These are phyloP conservation scores for Phialophora tarda DNA, from an alignment of 2,329 filamentous ascomycete species.

Conservation along the genomic window DNA sequence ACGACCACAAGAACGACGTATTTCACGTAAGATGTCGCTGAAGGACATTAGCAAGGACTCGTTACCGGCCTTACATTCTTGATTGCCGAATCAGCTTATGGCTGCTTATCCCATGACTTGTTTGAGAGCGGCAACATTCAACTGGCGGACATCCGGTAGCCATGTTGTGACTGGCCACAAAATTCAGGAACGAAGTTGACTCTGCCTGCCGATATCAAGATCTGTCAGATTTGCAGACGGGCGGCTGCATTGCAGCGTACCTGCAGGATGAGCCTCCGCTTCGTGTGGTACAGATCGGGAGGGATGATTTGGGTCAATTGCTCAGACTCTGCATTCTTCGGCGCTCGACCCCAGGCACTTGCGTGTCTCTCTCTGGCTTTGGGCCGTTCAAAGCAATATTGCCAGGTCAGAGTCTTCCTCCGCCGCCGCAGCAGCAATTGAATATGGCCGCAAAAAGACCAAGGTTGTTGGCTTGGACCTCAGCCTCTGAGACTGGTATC, in stretches of 20 bases:
- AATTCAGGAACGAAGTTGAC: neutral
- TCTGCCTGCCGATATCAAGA: conserved; percentile 5
- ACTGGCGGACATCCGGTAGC: neutral
- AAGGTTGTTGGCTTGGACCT: neutral
- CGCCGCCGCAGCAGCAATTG: neutral
- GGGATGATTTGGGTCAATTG: neutral
- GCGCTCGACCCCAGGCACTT: neutral
- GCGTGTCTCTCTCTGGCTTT: neutral
- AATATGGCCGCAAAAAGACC: neutral
- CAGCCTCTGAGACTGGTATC: neutral
- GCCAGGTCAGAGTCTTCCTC: neutral
- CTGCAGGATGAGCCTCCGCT: conserved; percentile 13
- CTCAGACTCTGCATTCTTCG: neutral
- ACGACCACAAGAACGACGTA: neutral
- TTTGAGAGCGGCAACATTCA: neutral
- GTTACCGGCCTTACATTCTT: neutral
- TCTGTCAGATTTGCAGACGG: conserved; percentile 25
- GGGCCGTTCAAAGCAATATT: neutral
- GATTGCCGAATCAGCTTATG: neutral
- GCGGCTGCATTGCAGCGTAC: conserved; percentile 15
- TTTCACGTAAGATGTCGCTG: neutral
- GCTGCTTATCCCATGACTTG: neutral
- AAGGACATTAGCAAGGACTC: neutral
- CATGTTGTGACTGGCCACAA: neutral
- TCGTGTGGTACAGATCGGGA: conserved; percentile 6